Evolutionary conservation across 202 grass and related monocot genomes (phyloP).

Genomic region (Elaeis oleifera): DNA sequence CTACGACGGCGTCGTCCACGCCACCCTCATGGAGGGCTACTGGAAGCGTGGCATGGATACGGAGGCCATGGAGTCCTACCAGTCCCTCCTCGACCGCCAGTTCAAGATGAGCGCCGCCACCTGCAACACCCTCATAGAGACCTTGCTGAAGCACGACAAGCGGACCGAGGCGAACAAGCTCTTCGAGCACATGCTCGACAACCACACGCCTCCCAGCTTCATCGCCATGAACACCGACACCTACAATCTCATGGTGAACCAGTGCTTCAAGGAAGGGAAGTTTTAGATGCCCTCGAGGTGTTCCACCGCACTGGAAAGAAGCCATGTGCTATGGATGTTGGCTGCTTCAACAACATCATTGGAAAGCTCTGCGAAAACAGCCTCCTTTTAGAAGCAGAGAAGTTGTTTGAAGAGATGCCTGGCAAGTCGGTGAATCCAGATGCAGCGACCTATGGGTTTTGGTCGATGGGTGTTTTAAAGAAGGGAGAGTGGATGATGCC

Average conservation of each 20-base stretch:
- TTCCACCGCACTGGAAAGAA: constrained; percentile 61
- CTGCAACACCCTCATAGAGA: constrained; percentile 60
- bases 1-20: constrained; percentile 75
- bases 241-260: constrained; percentile 86
- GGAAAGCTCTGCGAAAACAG: constrained; percentile 61
- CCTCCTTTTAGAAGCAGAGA: constrained; percentile 64
- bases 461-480: constrained; percentile 63
- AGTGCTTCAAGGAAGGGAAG: constrained; percentile 73
- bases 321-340: constrained; percentile 69
- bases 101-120: constrained; percentile 83
- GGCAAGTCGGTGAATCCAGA: constrained; percentile 67
- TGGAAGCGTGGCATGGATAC: constrained; percentile 77
- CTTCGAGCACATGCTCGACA: constrained; percentile 78
- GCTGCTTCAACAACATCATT: constrained; percentile 94
- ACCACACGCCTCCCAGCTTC: constrained; percentile 69
- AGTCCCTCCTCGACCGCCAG: constrained; percentile 45
- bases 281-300: constrained; percentile 54
- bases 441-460: constrained; percentile 66
- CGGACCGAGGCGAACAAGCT: constrained; percentile 53
- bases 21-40: constrained; percentile 80
- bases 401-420: constrained; percentile 78
- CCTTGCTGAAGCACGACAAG: constrained; percentile 63
- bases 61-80: constrained; percentile 85
- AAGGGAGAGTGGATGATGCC: constrained; percentile 48
- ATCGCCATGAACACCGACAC: constrained; percentile 77